A percentile compares a stretch with the other conserved stretches of the same genome.
Evolutionary conservation across 345 rosid species (phyloP).

Genomic region (Salix suchowensis): DNA sequence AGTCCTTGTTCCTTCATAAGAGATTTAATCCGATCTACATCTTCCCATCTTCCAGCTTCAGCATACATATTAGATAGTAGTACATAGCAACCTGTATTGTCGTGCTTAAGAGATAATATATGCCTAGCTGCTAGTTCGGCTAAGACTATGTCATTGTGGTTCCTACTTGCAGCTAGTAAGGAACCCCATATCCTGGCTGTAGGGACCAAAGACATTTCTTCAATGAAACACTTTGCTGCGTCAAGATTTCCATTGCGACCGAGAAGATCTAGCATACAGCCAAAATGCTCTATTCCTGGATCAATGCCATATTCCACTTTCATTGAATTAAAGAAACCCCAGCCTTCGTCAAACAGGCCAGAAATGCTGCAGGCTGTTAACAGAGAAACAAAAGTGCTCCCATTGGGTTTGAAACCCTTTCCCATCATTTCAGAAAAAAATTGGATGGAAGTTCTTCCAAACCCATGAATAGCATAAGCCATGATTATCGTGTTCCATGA

Average conservation of each 20-base stretch:
- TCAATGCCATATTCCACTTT: conserved; percentile 52
- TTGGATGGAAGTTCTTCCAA: conserved; percentile 41
- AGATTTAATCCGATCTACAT: conserved; percentile 45
- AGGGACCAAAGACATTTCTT: conserved; percentile 54
- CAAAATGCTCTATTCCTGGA: conserved; percentile 69
- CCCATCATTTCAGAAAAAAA: conserved; percentile 51
- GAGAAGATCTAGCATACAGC: conserved; percentile 72
- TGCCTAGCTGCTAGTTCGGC: conserved; percentile 57
- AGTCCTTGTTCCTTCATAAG: conserved; percentile 55
- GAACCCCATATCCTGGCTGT: conserved; percentile 80
- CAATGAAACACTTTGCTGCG: conserved; percentile 47
- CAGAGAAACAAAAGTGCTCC: conserved; percentile 62
- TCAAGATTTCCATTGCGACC: conserved; percentile 57
- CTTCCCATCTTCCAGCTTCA: conserved; percentile 72
- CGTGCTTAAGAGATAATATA: conserved; percentile 42
- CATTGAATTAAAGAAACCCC: conserved; percentile 60
- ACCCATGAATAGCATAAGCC: conserved; percentile 69
- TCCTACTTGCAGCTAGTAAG: conserved; percentile 61
- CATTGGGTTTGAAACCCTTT: conserved; percentile 48
- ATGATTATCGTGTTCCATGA: conserved; percentile 78
- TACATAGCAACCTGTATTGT: conserved; percentile 71
- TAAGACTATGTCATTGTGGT: conserved; percentile 36
- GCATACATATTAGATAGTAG: conserved; percentile 70
- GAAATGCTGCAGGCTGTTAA: conserved; percentile 66
- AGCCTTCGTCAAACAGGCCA: conserved; percentile 68